Conservation (phyloP, 768 basidiomycete genomes). For the Leccinellum luteum region DNA sequence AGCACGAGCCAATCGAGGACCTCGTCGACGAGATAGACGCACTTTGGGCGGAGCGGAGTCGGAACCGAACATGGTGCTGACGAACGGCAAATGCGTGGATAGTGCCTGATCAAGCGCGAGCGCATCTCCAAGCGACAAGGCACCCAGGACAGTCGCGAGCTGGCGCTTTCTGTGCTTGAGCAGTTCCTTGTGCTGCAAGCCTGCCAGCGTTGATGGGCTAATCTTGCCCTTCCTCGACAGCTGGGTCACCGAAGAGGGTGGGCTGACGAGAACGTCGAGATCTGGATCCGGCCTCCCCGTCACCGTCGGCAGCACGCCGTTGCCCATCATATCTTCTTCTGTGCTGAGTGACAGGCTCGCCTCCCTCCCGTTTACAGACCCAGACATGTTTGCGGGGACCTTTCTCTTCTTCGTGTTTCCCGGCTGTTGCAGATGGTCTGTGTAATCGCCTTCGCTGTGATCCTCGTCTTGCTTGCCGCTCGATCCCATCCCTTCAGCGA, state of each 20-base stretch:
- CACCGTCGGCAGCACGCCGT: slow-evolving; percentile 21
- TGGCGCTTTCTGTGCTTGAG: slow-evolving; percentile 67
- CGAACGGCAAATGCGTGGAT: slow-evolving; percentile 40
- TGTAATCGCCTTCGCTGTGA: slow-evolving; percentile 57
- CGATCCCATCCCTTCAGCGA: slow-evolving; percentile 24
- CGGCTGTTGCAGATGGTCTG: slow-evolving; percentile 70
- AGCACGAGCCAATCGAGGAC: slow-evolving; percentile 49
- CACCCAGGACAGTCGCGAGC: slow-evolving; percentile 66
- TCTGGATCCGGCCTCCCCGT: slow-evolving; percentile 26
- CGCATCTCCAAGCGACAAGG: slow-evolving; percentile 63
- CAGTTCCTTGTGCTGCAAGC: slow-evolving; percentile 73
- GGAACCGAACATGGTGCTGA: slow-evolving; percentile 35
- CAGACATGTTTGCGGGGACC: slow-evolving; percentile 63
- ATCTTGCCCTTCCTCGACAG: slow-evolving; percentile 46
- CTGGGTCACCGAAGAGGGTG: slow-evolving; percentile 21
- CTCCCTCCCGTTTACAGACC: slow-evolving; percentile 42
- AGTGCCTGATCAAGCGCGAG: slow-evolving; percentile 79
- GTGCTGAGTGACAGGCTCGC: slow-evolving; percentile 40
- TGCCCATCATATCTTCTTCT: slow-evolving; percentile 38
- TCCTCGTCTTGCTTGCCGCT: slow-evolving; percentile 46
- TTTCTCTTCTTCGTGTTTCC: slow-evolving; percentile 89
- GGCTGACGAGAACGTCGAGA: slow-evolving; percentile 18
- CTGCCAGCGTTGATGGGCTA: slow-evolving; percentile 60
- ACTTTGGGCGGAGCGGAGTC: slow-evolving; percentile 35
- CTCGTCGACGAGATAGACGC: slow-evolving; percentile 54